Conservation (phyloP, 768 basidiomycete genomes). For the Russula olivacea region DNA sequence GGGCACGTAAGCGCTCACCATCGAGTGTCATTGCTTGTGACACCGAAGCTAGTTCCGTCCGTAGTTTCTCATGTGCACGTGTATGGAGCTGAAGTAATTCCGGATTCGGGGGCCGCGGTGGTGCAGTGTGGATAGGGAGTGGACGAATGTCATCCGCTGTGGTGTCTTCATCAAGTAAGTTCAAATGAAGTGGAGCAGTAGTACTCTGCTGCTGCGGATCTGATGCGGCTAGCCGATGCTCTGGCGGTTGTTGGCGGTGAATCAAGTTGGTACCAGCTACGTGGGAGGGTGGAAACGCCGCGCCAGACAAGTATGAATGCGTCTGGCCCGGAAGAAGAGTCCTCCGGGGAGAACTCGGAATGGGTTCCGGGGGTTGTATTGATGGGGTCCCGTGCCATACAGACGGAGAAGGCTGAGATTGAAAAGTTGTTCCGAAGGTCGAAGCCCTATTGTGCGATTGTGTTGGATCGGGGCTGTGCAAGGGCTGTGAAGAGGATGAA, state of each 20-base stretch:
- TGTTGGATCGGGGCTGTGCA: slow-evolving; percentile 19
- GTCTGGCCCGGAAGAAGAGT: slow-evolving; percentile 30
- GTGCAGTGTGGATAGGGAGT: slow-evolving; percentile 37
- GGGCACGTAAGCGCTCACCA: slow-evolving; percentile 68
- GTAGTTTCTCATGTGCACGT: slow-evolving; percentile 69
- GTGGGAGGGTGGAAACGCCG: not conserved
- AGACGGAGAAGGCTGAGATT: slow-evolving; percentile 6
- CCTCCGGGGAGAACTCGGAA: slow-evolving; percentile 24
- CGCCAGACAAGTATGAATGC: slow-evolving; percentile 26
- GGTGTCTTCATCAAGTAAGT: slow-evolving; percentile 61
- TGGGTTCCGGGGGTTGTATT: slow-evolving; percentile 1
- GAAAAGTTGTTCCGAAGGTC: slow-evolving; percentile 20
- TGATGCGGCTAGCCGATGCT: slow-evolving; percentile 18
- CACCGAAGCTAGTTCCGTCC: slow-evolving; percentile 65
- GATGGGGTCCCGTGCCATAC: slow-evolving; percentile 3
- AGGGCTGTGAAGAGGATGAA: slow-evolving; percentile 23
- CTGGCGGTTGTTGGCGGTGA: slow-evolving; percentile 13
- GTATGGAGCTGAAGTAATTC: slow-evolving; percentile 78
- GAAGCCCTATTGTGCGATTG: slow-evolving; percentile 26
- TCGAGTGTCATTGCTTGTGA: slow-evolving; percentile 57
- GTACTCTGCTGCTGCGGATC: slow-evolving; percentile 19
- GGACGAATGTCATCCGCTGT: slow-evolving; percentile 29
- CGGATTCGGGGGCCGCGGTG: slow-evolving; percentile 84
- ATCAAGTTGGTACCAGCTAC: slow-evolving; percentile 2
- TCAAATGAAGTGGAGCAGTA: slow-evolving; percentile 36